Conservation (phyloP, 805 yeast genomes). For the Cyberlindnera veronae region DNA sequence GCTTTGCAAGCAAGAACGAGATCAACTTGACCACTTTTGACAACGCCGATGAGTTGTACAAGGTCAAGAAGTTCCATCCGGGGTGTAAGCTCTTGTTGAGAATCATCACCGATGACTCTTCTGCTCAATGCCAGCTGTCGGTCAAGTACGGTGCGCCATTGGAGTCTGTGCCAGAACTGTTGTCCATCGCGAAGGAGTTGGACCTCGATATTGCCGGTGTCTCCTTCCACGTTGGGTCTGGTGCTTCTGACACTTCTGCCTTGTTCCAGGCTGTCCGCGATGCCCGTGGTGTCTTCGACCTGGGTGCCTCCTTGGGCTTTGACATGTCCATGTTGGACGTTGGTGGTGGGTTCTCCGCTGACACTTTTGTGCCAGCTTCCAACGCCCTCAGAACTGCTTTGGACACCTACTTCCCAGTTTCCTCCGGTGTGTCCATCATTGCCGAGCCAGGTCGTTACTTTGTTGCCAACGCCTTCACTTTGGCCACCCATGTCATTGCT, state of each 20-base stretch:
- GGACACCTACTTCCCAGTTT: constrained; percentile 54
- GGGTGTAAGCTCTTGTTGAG: constrained; percentile 69
- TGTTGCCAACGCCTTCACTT: constrained; percentile 79
- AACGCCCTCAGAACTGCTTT: constrained; percentile 52
- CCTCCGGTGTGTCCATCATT: constrained; percentile 47
- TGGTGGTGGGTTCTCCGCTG: constrained; percentile 88
- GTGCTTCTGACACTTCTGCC: constrained; percentile 70
- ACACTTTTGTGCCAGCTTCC: constrained; percentile 58
- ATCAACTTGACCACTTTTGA: constrained; percentile 85
- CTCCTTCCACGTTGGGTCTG: constrained; percentile 95
- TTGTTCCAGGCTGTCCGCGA: constrained; percentile 70
- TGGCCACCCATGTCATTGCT: constrained; percentile 85
- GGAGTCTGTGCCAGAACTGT: constrained; percentile 47
- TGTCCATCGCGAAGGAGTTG: constrained; percentile 58
- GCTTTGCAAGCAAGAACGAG: constrained; percentile 56
- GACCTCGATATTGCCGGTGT: constrained; percentile 74
- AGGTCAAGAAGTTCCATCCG: constrained; percentile 67
- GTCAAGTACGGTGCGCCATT: constrained; percentile 86
- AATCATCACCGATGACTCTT: constrained; percentile 83
- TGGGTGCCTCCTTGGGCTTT: constrained; percentile 46
- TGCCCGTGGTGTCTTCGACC: constrained; percentile 63
- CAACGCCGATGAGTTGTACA: constrained; percentile 78
- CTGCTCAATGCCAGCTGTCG: constrained; percentile 81
- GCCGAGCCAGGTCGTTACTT: constrained; percentile 95
- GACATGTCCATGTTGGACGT: constrained; percentile 64